Evolutionary conservation across 2,329 filamentous ascomycete species (phyloP), one percentile per base, ranked within the genome.

Genomic region (Phaeoacremonium minimum): DNA sequence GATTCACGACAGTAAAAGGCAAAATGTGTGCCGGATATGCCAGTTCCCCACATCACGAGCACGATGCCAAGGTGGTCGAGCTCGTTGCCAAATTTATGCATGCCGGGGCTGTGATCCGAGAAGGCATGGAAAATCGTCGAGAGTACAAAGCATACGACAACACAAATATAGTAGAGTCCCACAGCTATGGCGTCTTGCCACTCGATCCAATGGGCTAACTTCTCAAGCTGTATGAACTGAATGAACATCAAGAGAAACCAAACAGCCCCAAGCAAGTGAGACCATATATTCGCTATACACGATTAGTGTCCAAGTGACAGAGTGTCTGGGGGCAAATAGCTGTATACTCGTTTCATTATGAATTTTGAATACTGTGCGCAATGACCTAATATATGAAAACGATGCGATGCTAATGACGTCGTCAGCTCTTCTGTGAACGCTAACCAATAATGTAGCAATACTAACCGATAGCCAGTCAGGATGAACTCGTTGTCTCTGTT

Each of bases 21-120:
- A 34, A 55, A 52, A 30, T 54, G 47, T 14, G 43, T 38, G 18
- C 43, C 44, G 1, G 52, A 50, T 4, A 55, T 36, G 11, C 47
- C 49, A 1, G 53, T 49, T 1, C 45, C 46, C 50, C 51, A 54
- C 33, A 52, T 48, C 11, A 54, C 51, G 2, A 53, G 38, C 6
- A 55, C 46, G 30, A 56, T 56, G 16, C 51, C 53, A n/a, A 55
- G 37, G 30, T 57, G 47, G 36, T 55, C 52, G 14, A 53, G 51
- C 32, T 56, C 45, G 31, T 53, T 53, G 32, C 51, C 49, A 19
- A 53, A 44, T 20, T 44, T 47, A 34, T 50, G 46, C 33, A 57
- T 44, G 9, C 42, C 37, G 8, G 42, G 40, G 34, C 50, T 55
- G 43, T 57, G 55, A 37, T 57, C 50, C n/a, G 45, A 46, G 33